Conservation (phyloP, 768 basidiomycete genomes). For the Russula sp. region DNA sequence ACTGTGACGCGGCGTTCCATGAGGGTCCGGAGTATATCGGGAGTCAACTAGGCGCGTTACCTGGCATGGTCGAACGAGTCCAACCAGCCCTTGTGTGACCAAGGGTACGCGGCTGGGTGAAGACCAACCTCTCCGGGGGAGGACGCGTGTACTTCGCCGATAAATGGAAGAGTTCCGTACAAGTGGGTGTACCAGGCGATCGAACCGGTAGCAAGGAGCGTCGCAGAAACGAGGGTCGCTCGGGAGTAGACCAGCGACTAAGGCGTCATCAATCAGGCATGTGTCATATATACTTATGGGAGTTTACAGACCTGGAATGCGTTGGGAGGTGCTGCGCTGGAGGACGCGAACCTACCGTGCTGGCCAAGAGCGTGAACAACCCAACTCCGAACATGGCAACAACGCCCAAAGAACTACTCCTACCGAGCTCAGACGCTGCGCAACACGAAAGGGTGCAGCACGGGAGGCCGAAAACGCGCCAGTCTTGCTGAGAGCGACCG, state of each 20-base stretch:
- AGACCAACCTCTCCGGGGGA: conserved; percentile 91
- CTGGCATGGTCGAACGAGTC: conserved; percentile 96
- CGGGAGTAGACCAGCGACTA: conserved; percentile 66
- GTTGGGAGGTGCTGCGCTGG: conserved; percentile 46
- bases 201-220: conserved; percentile 75
- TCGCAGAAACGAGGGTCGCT: conserved; percentile 65
- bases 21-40: conserved; percentile 12
- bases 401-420: conserved; percentile 22
- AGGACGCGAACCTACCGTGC: conserved; percentile 68
- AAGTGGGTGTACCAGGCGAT: conserved; percentile 96
- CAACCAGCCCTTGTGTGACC: conserved; percentile 82
- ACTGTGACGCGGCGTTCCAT: conserved; percentile 35
- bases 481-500: conserved; percentile 59
- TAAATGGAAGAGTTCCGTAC: conserved; percentile 83
- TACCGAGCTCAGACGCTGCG: conserved; percentile 46
- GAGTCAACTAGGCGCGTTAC: conserved; percentile 39
- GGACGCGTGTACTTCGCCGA: conserved; percentile 90
- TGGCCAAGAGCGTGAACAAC: conserved; percentile 25
- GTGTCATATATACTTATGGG: neutral
- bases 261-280: conserved; percentile 2
- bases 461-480: conserved; percentile 41
- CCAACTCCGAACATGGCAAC: conserved; percentile 5
- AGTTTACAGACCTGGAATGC: conserved; percentile 53
- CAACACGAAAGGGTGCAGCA: conserved; percentile 34
- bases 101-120: conserved; percentile 80